Conservation (phyloP, 2,329 filamentous ascomycete species). For the Cryphonectria radicalis region DNA sequence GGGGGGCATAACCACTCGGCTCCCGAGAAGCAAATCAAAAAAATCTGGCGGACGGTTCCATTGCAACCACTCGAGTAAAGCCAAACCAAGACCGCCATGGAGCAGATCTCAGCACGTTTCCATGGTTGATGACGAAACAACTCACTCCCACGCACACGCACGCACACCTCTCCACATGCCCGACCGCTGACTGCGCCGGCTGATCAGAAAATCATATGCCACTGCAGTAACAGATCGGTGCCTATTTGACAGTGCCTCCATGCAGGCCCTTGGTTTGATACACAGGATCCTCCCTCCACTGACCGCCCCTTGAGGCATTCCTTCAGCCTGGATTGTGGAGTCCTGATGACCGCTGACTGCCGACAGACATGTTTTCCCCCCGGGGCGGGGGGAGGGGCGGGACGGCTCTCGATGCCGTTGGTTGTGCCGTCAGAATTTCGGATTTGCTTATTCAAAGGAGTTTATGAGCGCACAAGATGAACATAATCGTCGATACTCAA, state of each 20-base stretch:
- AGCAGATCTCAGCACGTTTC: not conserved
- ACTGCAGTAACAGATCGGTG: not conserved
- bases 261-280: slow-evolving; percentile 2
- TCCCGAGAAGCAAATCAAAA: slow-evolving; percentile 11
- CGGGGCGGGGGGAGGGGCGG: too few relatives aligned
- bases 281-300: not conserved
- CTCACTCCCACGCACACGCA: not conserved
- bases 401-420: not conserved
- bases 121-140: not conserved
- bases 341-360: not conserved
- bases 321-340: slow-evolving; percentile 8
- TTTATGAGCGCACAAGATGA: not conserved
- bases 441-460: not conserved
- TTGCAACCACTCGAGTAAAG: not conserved
- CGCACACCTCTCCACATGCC: not conserved
- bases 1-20: not conserved
- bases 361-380: not conserved
- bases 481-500: not conserved
- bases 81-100: not conserved
- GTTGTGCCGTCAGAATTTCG: not conserved
- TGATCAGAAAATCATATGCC: not conserved
- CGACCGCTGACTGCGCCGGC: not conserved
- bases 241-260: not conserved
- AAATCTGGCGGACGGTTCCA: not conserved
- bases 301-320: not conserved